Evolutionary conservation across 257 asterid species (phyloP).

Genomic region (Ilex aquifolium): DNA sequence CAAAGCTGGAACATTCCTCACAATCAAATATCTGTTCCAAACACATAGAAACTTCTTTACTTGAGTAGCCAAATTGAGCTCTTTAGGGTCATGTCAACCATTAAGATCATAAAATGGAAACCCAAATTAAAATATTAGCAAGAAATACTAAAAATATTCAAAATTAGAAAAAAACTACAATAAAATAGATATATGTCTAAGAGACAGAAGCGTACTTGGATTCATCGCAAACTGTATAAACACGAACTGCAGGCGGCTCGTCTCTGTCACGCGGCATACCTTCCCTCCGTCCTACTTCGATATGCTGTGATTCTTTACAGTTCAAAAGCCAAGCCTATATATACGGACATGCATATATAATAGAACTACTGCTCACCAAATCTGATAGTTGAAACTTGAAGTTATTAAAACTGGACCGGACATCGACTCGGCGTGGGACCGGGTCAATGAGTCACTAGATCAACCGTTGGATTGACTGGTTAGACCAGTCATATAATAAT

Average conservation of each 20-base stretch:
- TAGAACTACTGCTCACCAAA: no score
- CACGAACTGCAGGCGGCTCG: conserved; percentile 65
- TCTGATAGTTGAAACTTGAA: no score
- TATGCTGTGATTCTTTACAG: no score
- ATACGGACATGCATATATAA: no score
- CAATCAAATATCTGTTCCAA: conserved; percentile 53
- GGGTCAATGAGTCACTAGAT: no score
- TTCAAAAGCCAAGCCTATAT: no score
- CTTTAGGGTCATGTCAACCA: background rate
- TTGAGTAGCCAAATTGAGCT: background rate
- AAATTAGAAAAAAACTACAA: background rate
- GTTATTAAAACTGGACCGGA: no score
- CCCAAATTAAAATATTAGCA: background rate
- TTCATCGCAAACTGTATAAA: conserved; percentile 89
- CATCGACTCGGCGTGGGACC: no score
- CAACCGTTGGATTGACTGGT: no score
- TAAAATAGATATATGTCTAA: background rate
- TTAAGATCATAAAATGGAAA: background rate
- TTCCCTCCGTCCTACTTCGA: no score
- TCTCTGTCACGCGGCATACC: conserved; percentile 64
- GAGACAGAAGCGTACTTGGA: conserved; percentile 46
- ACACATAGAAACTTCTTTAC: background rate
- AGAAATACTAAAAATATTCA: background rate
- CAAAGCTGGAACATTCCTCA: conserved; percentile 80
- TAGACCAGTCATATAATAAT: no score